Percentiles rank a stretch among this genome's conserved stretches.
Evolutionary conservation across 768 basidiomycete genomes (phyloP).

Genomic region (Tubosaeta sp.): DNA sequence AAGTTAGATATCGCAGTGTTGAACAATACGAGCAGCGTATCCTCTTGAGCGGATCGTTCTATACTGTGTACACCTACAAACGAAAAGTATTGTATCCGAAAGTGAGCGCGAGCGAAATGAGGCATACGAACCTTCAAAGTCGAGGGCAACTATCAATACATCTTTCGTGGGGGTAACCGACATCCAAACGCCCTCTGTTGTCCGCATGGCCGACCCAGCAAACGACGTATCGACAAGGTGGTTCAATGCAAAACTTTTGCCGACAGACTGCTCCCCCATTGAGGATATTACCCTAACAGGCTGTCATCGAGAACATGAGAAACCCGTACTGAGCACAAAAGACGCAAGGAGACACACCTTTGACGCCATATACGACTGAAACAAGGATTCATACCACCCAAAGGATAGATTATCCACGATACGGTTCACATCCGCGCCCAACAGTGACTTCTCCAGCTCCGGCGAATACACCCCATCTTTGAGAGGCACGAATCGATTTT

Average conservation of each 20-base stretch:
- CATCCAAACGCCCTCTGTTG: slow-evolving; percentile 67
- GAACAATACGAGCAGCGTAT: slow-evolving; percentile 58
- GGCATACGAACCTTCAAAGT: slow-evolving; percentile 49
- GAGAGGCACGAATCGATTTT: slow-evolving; percentile 58
- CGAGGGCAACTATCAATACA: slow-evolving; percentile 51
- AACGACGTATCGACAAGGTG: slow-evolving; percentile 63
- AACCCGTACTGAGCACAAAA: background rate
- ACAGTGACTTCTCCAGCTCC: slow-evolving; percentile 46
- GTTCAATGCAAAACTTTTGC: slow-evolving; percentile 56
- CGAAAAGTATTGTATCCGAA: background rate
- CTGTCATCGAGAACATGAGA: slow-evolving; percentile 24
- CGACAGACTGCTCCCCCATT: slow-evolving; percentile 67
- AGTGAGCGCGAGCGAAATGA: background rate
- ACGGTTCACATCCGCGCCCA: slow-evolving; percentile 56
- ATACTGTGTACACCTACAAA: slow-evolving; percentile 54
- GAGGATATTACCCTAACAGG: slow-evolving; percentile 63
- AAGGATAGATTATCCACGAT: slow-evolving; percentile 54
- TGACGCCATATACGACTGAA: slow-evolving; percentile 56
- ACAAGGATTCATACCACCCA: slow-evolving; percentile 64
- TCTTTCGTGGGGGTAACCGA: slow-evolving; percentile 59
- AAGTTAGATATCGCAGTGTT: slow-evolving; percentile 64
- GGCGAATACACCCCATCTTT: slow-evolving; percentile 54
- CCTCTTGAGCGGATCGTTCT: slow-evolving; percentile 60
- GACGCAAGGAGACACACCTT: slow-evolving; percentile 43
- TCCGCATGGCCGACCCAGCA: slow-evolving; percentile 63